Conservation (phyloP, 306 rosid species). For the Acacia melanoxylon region DNA sequence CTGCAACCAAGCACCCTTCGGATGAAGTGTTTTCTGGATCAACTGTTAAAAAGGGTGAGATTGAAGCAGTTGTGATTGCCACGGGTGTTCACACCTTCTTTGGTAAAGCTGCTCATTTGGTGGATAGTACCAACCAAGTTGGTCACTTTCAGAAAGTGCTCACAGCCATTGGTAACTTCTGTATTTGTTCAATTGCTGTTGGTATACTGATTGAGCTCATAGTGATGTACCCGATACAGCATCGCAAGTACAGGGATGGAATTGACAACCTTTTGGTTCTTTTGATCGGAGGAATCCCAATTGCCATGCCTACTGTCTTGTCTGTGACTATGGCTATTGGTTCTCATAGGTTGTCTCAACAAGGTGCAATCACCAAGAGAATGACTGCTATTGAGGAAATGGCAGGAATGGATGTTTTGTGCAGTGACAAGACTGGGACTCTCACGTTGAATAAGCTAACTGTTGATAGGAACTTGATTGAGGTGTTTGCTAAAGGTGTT, state of each 20-base stretch:
- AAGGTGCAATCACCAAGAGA: constrained; percentile 96
- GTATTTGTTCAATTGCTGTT: constrained; percentile 84
- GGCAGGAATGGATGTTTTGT: constrained; percentile 98
- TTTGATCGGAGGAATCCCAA: constrained; percentile 95
- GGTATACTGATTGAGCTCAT: constrained; percentile 73
- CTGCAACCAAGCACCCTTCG: constrained; percentile 74
- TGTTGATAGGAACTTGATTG: constrained; percentile 80
- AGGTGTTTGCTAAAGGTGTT: constrained; percentile 82
- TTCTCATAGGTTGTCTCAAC: constrained; percentile 92
- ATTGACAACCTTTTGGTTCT: constrained; percentile 90
- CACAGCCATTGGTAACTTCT: constrained; percentile 93
- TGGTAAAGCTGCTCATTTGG: constrained; percentile 96
- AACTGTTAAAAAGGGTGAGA: constrained; percentile 92
- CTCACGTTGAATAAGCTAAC: constrained; percentile 82
- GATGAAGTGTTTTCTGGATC: constrained; percentile 97
- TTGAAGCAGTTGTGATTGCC: constrained; percentile 93
- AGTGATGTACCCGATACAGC: constrained; percentile 93
- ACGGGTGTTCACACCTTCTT: constrained; percentile 98
- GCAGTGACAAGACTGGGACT: constrained; percentile 98
- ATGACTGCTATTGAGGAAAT: constrained; percentile 99
- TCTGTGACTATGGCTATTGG: constrained; percentile 99
- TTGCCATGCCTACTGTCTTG: constrained; percentile 98
- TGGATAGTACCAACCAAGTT: constrained; percentile 94
- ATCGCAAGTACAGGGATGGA: constrained; percentile 80
- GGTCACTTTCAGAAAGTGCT: constrained; percentile 99